A percentile compares a stretch with the other conserved stretches of the same genome.
phyloP scores from a whole-genome alignment of 2,329 filamentous ascomycete species.

The Paraconiothyrium sp. region DNA sequence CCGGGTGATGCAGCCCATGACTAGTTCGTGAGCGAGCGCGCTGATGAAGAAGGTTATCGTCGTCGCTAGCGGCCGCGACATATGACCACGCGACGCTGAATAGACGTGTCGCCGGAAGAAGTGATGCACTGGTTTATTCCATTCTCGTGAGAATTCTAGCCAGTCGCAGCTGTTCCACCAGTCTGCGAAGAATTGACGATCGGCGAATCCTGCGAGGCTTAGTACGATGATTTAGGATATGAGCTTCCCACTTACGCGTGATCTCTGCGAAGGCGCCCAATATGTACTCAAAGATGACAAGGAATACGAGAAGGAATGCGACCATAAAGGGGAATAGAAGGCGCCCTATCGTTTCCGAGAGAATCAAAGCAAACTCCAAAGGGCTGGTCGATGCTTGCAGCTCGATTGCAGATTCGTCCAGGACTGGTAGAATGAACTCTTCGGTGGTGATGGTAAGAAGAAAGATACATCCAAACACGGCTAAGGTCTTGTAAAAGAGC shows the following conservation, averaged over 20 bases:
- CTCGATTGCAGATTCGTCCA: slow-evolving; percentile 73
- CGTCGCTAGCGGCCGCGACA: slow-evolving; percentile 81
- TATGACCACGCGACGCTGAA: slow-evolving; percentile 77
- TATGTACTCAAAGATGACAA: slow-evolving; percentile 98
- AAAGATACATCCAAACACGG: slow-evolving; percentile 96
- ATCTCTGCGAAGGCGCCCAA: slow-evolving; percentile 95
- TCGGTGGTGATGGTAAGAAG: slow-evolving; percentile 90
- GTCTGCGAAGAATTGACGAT: slow-evolving; percentile 89
- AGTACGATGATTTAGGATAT: slow-evolving; percentile 10
- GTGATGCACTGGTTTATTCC: slow-evolving; percentile 97
- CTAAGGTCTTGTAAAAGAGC: slow-evolving; percentile 83
- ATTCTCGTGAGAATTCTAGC: slow-evolving; percentile 94
- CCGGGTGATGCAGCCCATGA: slow-evolving; percentile 98
- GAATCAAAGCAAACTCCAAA: slow-evolving; percentile 77
- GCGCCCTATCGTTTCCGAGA: slow-evolving; percentile 89
- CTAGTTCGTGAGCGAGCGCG: slow-evolving; percentile 88
- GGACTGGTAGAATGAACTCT: slow-evolving; percentile 92
- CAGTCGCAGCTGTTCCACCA: slow-evolving; percentile 82
- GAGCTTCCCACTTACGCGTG: slow-evolving; percentile 63
- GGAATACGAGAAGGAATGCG: slow-evolving; percentile 92
- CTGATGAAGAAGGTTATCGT: slow-evolving; percentile 91
- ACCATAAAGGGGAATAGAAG: slow-evolving; percentile 98
- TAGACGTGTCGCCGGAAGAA: slow-evolving; percentile 97
- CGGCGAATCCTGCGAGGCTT: slow-evolving; percentile 72
- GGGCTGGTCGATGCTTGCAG: slow-evolving; percentile 59